A percentile compares a stretch with the other conserved stretches of the same genome.
These are phyloP conservation scores for Nemania sp. DNA, from an alignment of 2,329 filamentous ascomycete species.

Conservation along the genomic window DNA sequence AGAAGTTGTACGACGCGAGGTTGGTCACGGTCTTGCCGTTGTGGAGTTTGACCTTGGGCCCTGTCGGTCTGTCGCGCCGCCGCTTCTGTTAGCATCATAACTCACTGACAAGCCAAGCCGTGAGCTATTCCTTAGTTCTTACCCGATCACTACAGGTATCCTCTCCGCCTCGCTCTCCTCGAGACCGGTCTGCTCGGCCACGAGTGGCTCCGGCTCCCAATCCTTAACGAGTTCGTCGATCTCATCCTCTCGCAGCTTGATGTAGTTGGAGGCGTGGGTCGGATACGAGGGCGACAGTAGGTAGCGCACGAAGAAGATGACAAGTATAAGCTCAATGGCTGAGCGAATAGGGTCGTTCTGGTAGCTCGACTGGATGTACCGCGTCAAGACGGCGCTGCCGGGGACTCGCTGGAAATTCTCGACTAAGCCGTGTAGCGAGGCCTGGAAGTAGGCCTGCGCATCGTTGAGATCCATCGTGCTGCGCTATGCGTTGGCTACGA, in stretches of 20 bases:
- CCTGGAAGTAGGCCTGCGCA: constrained; percentile 57
- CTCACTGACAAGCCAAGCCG: background rate
- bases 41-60: constrained; percentile 84
- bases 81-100: constrained; percentile 9
- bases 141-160: constrained; percentile 87
- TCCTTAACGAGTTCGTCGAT: constrained; percentile 97
- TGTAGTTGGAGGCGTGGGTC: constrained; percentile 85
- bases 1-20: constrained; percentile 94
- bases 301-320: constrained; percentile 95
- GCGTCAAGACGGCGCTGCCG: constrained; percentile 88
- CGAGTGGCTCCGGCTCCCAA: constrained; percentile 92
- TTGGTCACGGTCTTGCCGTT: constrained; percentile 92
- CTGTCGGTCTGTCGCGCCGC: constrained; percentile 68
- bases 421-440: constrained; percentile 56
- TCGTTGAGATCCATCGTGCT: constrained; percentile 64
- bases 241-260: constrained; percentile 90
- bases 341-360: constrained; percentile 95
- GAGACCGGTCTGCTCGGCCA: constrained; percentile 70
- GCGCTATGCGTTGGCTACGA: background rate
- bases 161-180: constrained; percentile 85
- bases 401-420: constrained; percentile 85
- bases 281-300: constrained; percentile 90
- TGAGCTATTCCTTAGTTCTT: constrained; percentile 35
- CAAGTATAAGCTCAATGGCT: constrained; percentile 87
- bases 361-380: constrained; percentile 96